Evolutionary conservation across 768 basidiomycete genomes (phyloP).

Genomic region (Coprinellus micaceus): DNA sequence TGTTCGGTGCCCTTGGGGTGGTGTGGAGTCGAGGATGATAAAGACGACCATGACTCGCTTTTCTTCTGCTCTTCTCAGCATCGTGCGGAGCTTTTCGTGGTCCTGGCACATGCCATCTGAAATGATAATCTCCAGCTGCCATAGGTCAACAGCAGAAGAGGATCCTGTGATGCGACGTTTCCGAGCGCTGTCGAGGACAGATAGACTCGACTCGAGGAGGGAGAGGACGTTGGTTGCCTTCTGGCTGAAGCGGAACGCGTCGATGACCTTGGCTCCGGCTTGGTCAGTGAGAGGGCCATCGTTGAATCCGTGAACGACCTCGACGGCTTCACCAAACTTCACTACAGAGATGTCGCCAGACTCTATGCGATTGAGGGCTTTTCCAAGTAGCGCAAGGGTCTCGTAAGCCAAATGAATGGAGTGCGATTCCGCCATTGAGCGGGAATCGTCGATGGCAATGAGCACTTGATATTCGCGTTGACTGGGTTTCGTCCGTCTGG

Average conservation of each 20-base stretch:
- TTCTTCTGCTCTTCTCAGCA: constrained; percentile 82
- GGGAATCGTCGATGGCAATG: constrained; percentile 92
- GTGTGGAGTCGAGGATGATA: constrained; percentile 85
- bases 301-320: constrained; percentile 85
- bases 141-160: constrained; percentile 73
- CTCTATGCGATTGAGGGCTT: constrained; percentile 87
- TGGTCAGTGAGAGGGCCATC: constrained; percentile 77
- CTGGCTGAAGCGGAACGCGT: constrained; percentile 86
- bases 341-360: constrained; percentile 93
- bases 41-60: constrained; percentile 95
- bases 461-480: constrained; percentile 95
- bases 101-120: constrained; percentile 99
- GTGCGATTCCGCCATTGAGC: constrained; percentile 92
- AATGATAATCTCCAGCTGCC: constrained; percentile 98
- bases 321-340: constrained; percentile 84
- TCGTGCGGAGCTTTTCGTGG: constrained; percentile 76
- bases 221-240: constrained; percentile 82
- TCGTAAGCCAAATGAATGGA: constrained; percentile 93
- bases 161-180: constrained; percentile 60
- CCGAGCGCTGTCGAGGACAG: constrained; percentile 71
- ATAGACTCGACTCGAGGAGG: constrained; percentile 75
- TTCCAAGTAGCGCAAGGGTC: constrained; percentile 87
- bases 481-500: constrained; percentile 89
- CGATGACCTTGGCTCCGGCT: constrained; percentile 76
- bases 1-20: constrained; percentile 13